Percentiles rank a stretch among this genome's conserved stretches.
phyloP scores from a whole-genome alignment of 164 flowering plant genomes.

The Umbellularia californica region DNA sequence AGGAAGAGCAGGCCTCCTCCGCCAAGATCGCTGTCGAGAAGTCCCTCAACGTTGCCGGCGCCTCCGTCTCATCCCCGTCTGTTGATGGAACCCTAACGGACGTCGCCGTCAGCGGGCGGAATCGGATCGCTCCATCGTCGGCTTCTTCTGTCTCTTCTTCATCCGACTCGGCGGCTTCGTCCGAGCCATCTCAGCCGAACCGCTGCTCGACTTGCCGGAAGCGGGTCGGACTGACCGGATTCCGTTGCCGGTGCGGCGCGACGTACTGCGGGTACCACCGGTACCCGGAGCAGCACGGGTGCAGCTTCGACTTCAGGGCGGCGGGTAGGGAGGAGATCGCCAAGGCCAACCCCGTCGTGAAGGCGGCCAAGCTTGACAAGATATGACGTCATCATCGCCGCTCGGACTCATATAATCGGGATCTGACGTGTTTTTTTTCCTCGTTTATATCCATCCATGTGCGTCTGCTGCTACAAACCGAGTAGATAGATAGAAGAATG shows the following conservation, averaged over 20 bases:
- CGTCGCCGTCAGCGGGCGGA: not conserved
- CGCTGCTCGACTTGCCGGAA: slow-evolving; percentile 51
- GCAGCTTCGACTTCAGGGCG: slow-evolving; percentile 61
- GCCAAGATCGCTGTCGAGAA: slow-evolving; percentile 40
- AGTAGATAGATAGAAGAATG: not conserved
- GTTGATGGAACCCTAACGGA: slow-evolving; percentile 14
- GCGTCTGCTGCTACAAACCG: not conserved
- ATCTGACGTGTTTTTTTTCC: not conserved
- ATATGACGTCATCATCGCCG: slow-evolving; percentile 21
- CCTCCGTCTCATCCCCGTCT: slow-evolving; percentile 18
- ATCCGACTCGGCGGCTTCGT: not conserved
- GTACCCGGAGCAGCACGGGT: slow-evolving; percentile 74
- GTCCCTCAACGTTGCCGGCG: slow-evolving; percentile 25
- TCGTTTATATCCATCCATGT: not conserved
- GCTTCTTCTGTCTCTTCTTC: not conserved
- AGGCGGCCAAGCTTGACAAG: slow-evolving; percentile 49
- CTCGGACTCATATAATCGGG: not conserved
- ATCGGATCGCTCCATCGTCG: not conserved
- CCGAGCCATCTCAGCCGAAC: slow-evolving; percentile 24
- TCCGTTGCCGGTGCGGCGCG: slow-evolving; percentile 59
- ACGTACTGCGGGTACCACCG: slow-evolving; percentile 64
- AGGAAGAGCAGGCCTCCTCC: slow-evolving; percentile 49
- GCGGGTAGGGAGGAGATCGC: slow-evolving; percentile 59
- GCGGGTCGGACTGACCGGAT: slow-evolving; percentile 66
- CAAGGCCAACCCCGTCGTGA: slow-evolving; percentile 59